Evolutionary conservation across 495 filamentous ascomycete species (phyloP).

Genomic region (Cenococcum geophilum): DNA sequence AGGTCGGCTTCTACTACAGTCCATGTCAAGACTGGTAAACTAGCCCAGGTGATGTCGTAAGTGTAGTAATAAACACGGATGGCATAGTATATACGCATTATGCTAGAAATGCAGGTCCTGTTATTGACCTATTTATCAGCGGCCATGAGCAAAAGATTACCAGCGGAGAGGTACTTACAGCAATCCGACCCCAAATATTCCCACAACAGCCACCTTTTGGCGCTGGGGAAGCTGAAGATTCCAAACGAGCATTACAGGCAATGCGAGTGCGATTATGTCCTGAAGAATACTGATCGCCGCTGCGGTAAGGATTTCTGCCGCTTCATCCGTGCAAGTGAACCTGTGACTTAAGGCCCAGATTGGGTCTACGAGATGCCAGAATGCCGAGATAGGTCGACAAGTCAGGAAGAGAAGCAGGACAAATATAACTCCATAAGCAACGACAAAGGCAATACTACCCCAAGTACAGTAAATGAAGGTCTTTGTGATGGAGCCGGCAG

Average conservation of each 20-base stretch:
- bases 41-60: conserved; percentile 32
- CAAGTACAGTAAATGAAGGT: conserved; percentile 26
- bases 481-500: conserved; percentile 21
- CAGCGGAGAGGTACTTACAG: conserved; percentile 20
- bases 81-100: conserved; percentile 27
- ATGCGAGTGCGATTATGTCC: conserved; percentile 24
- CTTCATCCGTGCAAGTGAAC: conserved; percentile 26
- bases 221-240: conserved; percentile 28
- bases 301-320: conserved; percentile 18
- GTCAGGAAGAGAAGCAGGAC: conserved; percentile 18
- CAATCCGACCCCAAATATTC: conserved; percentile 29
- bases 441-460: conserved; percentile 25
- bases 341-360: conserved; percentile 22
- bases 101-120: conserved; percentile 26
- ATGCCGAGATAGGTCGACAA: conserved; percentile 24
- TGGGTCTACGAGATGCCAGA: conserved; percentile 27
- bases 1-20: conserved; percentile 33
- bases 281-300: conserved; percentile 26
- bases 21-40: conserved; percentile 28
- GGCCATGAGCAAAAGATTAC: neutral
- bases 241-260: conserved; percentile 31
- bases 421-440: conserved; percentile 27
- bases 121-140: neutral
- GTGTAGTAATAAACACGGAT: conserved; percentile 27
- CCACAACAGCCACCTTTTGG: conserved; percentile 28